Percentiles rank a stretch among this genome's conserved stretches.
Evolutionary conservation across 1,139 yeast species (phyloP).

Genomic region (Kodamaea sp.): DNA sequence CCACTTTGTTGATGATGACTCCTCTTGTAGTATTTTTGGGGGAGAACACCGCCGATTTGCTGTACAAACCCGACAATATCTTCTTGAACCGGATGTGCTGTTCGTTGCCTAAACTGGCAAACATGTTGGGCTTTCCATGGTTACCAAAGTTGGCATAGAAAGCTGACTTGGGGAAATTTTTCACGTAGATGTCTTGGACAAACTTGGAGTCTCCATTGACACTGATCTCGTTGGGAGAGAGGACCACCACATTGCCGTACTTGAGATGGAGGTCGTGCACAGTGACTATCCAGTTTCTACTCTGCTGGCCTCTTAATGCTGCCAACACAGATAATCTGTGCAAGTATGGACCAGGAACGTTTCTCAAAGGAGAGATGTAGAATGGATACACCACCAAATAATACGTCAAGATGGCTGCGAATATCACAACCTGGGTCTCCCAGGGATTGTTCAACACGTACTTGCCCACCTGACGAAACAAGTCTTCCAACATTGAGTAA

Average conservation of each 20-base stretch:
- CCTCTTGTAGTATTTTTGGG: conserved; percentile 30
- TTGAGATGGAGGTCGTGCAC: conserved; percentile 53
- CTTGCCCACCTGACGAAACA: conserved; percentile 1
- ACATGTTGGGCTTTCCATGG: conserved; percentile 60
- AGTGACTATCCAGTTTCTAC: conserved; percentile 50
- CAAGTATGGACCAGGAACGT: conserved; percentile 62
- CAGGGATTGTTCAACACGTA: neutral
- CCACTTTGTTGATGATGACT: conserved; percentile 26
- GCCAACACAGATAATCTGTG: conserved; percentile 50
- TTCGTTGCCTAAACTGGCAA: conserved; percentile 52
- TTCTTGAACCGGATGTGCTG: conserved; percentile 53
- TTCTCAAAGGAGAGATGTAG: conserved; percentile 48
- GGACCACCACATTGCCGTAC: conserved; percentile 61
- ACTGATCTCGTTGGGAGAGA: conserved; percentile 65
- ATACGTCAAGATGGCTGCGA: conserved; percentile 19
- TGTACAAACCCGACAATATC: conserved; percentile 48
- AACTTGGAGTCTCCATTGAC: conserved; percentile 52
- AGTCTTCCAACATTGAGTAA: conserved; percentile 3
- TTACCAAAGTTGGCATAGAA: conserved; percentile 66
- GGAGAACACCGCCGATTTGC: conserved; percentile 44
- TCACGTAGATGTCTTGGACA: conserved; percentile 57
- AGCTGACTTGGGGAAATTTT: conserved; percentile 57
- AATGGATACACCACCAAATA: conserved; percentile 45
- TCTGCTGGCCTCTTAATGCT: conserved; percentile 54
- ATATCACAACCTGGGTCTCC: conserved; percentile 2